phyloP scores from a whole-genome alignment of 495 filamentous ascomycete species.

The Sordaria brevicollis region DNA sequence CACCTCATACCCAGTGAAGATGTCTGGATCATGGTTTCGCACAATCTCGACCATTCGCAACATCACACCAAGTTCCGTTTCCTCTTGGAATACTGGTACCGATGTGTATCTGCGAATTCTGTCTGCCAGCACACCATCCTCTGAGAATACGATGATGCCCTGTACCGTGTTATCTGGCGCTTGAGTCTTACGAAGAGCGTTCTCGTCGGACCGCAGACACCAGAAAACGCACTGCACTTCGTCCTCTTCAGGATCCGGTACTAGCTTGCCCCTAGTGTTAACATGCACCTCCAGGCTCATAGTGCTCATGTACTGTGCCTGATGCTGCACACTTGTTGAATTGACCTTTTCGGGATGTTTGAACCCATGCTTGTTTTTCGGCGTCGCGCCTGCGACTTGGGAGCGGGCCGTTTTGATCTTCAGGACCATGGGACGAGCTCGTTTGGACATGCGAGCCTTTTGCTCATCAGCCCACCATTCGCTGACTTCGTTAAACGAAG shows the following conservation, averaged over 20 bases:
- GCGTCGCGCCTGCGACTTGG: constrained; percentile 85
- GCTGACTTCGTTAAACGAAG: constrained; percentile 59
- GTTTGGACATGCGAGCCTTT: constrained; percentile 7
- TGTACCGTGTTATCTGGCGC: constrained; percentile 28
- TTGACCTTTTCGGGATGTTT: constrained; percentile 75
- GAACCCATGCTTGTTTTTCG: constrained; percentile 72
- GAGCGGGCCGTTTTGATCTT: constrained; percentile 44
- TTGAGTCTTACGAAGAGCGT: constrained; percentile 10
- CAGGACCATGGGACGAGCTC: constrained; percentile 27
- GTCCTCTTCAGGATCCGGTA: constrained; percentile 82
- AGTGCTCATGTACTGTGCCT: constrained; percentile 89
- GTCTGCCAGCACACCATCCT: constrained; percentile 42
- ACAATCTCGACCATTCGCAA: constrained; percentile 79
- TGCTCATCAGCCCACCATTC: constrained; percentile 49
- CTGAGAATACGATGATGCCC: constrained; percentile 59
- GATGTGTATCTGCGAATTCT: constrained; percentile 33
- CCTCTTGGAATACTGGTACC: constrained; percentile 61
- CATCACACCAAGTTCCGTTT: constrained; percentile 74
- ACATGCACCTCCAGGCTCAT: constrained; percentile 96
- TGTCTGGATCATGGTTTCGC: constrained; percentile 74
- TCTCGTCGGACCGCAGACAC: constrained; percentile 70
- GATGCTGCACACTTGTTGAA: constrained; percentile 69
- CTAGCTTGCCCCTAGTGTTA: constrained; percentile 69
- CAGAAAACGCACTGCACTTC: constrained; percentile 87
- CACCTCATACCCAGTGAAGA: constrained; percentile 92